Conservation (phyloP, 2,329 filamentous ascomycete genomes). For the Didymella lethalis region DNA sequence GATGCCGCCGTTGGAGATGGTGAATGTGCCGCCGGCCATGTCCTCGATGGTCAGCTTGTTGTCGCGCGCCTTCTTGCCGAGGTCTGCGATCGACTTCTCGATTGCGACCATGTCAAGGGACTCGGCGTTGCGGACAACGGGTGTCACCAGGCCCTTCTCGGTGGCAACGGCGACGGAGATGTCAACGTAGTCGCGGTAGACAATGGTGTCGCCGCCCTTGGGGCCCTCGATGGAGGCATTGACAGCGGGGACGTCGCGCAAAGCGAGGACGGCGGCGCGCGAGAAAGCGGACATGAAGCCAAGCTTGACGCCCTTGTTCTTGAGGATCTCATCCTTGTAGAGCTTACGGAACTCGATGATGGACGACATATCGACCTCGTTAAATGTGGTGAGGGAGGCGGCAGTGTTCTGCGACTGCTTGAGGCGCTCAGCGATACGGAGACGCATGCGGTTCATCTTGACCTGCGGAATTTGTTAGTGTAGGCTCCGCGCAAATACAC, state of each 20-base stretch:
- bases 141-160: constrained; percentile 95
- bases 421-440: constrained; percentile 94
- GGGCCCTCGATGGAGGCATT: constrained; percentile 98
- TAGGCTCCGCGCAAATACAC: not conserved
- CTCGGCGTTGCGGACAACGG: constrained; percentile 94
- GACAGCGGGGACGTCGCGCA: constrained; percentile 92
- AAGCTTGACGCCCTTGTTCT: constrained; percentile 96
- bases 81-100: constrained; percentile 88
- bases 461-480: constrained; percentile 65
- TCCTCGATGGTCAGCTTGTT: constrained; percentile 98
- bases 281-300: constrained; percentile 99
- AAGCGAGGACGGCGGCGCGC: constrained; percentile 85
- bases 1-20: constrained; percentile 95
- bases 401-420: constrained; percentile 99
- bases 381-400: constrained; percentile 96
- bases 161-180: constrained; percentile 97
- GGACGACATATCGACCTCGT: constrained; percentile 98
- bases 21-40: constrained; percentile 98
- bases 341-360: constrained; percentile 96
- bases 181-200: constrained; percentile 98
- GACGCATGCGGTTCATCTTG: constrained; percentile 99
- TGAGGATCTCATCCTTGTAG: constrained; percentile 95
- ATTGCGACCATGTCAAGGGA: constrained; percentile 86
- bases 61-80: constrained; percentile 97
- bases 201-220: constrained; percentile 94